phyloP scores from a whole-genome alignment of 768 basidiomycete genomes.

The Dacryopinax primogenitus region DNA sequence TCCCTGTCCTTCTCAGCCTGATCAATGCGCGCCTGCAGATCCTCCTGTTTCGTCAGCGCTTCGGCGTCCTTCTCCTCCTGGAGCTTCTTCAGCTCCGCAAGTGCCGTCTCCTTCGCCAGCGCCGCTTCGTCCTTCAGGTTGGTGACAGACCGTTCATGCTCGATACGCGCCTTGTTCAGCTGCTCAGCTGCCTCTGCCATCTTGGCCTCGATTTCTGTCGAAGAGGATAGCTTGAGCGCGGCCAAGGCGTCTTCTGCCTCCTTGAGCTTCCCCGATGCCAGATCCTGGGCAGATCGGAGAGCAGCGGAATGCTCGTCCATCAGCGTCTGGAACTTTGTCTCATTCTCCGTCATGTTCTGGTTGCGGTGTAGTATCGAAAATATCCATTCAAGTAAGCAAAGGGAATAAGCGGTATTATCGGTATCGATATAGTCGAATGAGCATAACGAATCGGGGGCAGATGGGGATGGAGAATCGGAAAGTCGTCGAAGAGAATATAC shows the following conservation, averaged over 20 bases:
- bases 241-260: not conserved
- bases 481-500: not conserved
- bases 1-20: conserved; percentile 6
- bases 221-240: not conserved
- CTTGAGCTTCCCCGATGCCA: not conserved
- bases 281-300: not conserved
- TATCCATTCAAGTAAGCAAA: not conserved
- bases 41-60: not conserved
- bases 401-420: not conserved
- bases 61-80: conserved; percentile 10
- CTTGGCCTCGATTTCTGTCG: not conserved
- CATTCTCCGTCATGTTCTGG: not conserved
- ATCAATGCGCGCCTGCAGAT: not conserved
- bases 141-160: not conserved
- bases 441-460: not conserved
- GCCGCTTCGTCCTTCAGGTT: not conserved
- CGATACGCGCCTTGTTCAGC: not conserved
- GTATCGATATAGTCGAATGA: not conserved
- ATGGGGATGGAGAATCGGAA: not conserved
- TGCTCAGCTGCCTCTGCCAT: not conserved
- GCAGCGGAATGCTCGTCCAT: not conserved
- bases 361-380: not conserved
- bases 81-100: conserved; percentile 10
- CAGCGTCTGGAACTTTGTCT: not conserved
- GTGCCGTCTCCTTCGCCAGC: conserved; percentile 13